A percentile compares a stretch with the other conserved stretches of the same genome.
These are phyloP conservation scores for Dinochytrium kinnereticum DNA, from an alignment of 371 early-diverging fungal genomes.

Conservation along the genomic window DNA sequence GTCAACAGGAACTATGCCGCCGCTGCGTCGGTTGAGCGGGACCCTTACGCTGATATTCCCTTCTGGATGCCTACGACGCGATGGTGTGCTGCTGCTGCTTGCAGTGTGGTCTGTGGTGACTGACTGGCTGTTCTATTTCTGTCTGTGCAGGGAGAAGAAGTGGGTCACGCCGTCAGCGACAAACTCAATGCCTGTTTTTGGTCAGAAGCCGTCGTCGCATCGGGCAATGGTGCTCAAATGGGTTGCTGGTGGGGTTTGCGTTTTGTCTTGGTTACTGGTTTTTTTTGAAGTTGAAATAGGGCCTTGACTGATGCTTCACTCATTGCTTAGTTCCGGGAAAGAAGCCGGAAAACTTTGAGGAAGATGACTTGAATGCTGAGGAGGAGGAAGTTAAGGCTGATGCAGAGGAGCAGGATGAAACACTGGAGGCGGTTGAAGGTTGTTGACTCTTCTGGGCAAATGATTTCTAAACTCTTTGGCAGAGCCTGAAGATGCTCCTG, in stretches of 20 bases:
- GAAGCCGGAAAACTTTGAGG: conserved; percentile 17
- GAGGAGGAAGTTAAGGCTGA: conserved; percentile 56
- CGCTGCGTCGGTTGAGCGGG: background rate
- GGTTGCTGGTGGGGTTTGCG: background rate
- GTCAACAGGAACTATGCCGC: background rate
- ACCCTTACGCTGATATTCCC: conserved; percentile 19
- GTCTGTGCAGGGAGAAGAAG: conserved; percentile 17
- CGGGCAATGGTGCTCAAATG: conserved; percentile 3
- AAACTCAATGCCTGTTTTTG: background rate
- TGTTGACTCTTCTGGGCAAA: background rate
- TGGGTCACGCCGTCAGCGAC: conserved; percentile 7
- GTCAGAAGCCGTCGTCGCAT: conserved; percentile 15
- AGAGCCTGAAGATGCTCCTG: background rate
- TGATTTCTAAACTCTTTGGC: background rate
- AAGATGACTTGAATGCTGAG: conserved; percentile 13
- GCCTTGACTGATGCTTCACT: background rate
- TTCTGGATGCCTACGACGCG: conserved; percentile 18
- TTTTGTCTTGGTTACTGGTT: background rate
- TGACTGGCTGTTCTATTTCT: background rate
- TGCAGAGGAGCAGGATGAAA: too few relatives aligned
- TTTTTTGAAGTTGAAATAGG: background rate
- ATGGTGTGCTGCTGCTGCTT: background rate
- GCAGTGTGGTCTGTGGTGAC: too few relatives aligned
- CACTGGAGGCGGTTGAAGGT: conserved; percentile 66
- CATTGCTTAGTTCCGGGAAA: background rate